Base-by-base conservation (phyloP, 495 filamentous ascomycete species). In the Podospora appendiculata region DNA sequence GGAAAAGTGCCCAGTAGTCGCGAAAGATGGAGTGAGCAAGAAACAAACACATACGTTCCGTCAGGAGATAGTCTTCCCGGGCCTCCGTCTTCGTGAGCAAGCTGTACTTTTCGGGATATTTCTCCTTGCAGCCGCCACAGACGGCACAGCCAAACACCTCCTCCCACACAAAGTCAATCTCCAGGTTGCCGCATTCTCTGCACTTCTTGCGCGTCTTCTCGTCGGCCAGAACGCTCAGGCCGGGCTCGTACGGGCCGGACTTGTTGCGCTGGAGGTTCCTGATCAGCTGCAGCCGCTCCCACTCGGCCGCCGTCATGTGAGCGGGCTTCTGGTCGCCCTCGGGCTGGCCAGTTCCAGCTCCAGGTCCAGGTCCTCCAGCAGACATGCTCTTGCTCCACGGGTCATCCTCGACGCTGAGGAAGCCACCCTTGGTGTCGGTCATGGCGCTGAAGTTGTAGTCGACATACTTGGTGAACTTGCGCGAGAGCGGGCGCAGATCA, bases 391-490 rank as follows among this genome's bases (percentile, higher is more conserved):
- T 87, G 61, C 94, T 95, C 65, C 82, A 82, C 1, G 93, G 93
- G 64, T 98, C 93, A 62, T 98, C 93, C 54, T 90, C 86, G 0
- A 78, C 75, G 19, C 83, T 86, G 54, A 98, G 66, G 66, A 98
- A 98, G 0, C 93, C 93, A 41, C 93, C 93, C 60, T 96, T 96
- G 7, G 93, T 96, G 64, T 98, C 93, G 12, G 85, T 92, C 89
- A 98, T 98, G 71, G 90, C 90, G 56, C 85, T 88, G 58, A 98
- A 90, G 71, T 98, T 94, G 67, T 96, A 96, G 53, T 98, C 93
- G 58, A 98, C 88, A 69, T 84, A 97, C 68, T 90, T 89, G 41
- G 83, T 79, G 60, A 96, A 96, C 58, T 92, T 95, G 50, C 47
- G 45, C 19, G 64, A 61, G 5, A 62, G 46, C 17, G 64, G 64